These are phyloP conservation scores for Aspergillus sclerotioniger DNA, from an alignment of 495 filamentous ascomycete species.

Conservation along the genomic window DNA sequence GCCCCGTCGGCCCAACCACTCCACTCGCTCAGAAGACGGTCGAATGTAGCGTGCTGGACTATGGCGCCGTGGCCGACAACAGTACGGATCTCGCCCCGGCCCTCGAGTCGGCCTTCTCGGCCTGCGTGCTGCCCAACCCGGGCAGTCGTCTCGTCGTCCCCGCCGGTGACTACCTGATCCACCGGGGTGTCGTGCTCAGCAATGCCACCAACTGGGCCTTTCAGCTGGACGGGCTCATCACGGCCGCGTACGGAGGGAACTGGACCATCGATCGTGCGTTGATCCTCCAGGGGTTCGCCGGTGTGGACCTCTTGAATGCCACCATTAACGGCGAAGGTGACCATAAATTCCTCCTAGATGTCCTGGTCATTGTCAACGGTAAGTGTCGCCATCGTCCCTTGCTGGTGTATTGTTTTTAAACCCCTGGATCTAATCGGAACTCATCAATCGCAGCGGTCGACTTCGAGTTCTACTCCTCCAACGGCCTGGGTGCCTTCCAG, in stretches of 20 bases:
- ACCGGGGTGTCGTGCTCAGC: constrained; percentile 31
- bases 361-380: constrained; percentile 31
- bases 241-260: constrained; percentile 31
- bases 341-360: constrained; percentile 27
- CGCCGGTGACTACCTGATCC: constrained; percentile 37
- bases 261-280: constrained; percentile 33
- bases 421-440: background rate
- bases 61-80: constrained; percentile 42
- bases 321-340: constrained; percentile 42
- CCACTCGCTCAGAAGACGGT: constrained; percentile 26
- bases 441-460: constrained; percentile 26
- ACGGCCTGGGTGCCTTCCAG: constrained; percentile 43
- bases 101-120: constrained; percentile 35
- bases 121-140: constrained; percentile 29
- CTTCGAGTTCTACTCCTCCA: constrained; percentile 45
- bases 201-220: constrained; percentile 37
- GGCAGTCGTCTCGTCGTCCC: constrained; percentile 39
- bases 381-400: constrained; percentile 3
- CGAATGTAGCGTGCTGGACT: constrained; percentile 45
- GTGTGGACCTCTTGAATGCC: constrained; percentile 30
- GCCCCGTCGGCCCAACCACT: constrained; percentile 37
- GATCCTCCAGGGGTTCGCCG: constrained; percentile 28
- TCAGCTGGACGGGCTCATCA: constrained; percentile 46
- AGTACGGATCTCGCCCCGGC: constrained; percentile 41
- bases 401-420: too few species aligned